These are phyloP conservation scores for Ceratobasidium sp. DNA, from an alignment of 1,284 basidiomycete genomes.

Conservation along the genomic window DNA sequence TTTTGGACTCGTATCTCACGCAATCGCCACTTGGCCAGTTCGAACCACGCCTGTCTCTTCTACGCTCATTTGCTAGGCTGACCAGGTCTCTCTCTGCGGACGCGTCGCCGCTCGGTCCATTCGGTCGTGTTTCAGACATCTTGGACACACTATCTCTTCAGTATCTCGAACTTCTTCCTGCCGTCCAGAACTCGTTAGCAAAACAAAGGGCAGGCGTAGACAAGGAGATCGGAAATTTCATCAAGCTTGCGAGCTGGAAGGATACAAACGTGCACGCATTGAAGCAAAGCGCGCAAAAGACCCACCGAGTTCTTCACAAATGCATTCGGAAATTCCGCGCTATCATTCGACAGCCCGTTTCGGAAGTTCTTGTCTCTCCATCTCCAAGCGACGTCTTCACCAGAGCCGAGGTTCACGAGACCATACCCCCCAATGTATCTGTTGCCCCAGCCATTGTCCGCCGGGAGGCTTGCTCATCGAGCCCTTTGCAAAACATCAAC, in stretches of 20 bases:
- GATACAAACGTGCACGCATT: conserved; percentile 96
- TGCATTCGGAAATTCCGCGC: conserved; percentile 93
- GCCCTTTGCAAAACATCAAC: conserved; percentile 19
- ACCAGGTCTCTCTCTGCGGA: conserved; percentile 1
- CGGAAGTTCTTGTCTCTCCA: conserved; percentile 38
- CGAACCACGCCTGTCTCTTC: conserved; percentile 71
- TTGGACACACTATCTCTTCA: conserved; percentile 74
- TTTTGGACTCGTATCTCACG: conserved; percentile 85
- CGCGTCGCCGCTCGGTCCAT: conserved; percentile 52
- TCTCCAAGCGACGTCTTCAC: not conserved
- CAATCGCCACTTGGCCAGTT: conserved; percentile 89
- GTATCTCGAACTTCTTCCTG: conserved; percentile 71
- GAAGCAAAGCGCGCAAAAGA: conserved; percentile 89
- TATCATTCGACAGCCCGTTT: conserved; percentile 79
- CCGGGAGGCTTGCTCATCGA: conserved; percentile 4
- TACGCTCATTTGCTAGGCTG: conserved; percentile 70
- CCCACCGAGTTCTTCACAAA: conserved; percentile 93
- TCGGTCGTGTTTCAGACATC: conserved; percentile 66
- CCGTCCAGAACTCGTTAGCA: conserved; percentile 64
- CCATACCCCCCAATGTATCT: not conserved
- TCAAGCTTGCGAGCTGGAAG: conserved; percentile 98
- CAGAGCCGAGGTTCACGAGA: not conserved
- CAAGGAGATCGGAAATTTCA: conserved; percentile 83
- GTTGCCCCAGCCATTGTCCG: not conserved
- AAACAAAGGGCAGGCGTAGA: conserved; percentile 75